phyloP scores from a whole-genome alignment of 257 asterid genomes.

The Solanum phureja region DNA sequence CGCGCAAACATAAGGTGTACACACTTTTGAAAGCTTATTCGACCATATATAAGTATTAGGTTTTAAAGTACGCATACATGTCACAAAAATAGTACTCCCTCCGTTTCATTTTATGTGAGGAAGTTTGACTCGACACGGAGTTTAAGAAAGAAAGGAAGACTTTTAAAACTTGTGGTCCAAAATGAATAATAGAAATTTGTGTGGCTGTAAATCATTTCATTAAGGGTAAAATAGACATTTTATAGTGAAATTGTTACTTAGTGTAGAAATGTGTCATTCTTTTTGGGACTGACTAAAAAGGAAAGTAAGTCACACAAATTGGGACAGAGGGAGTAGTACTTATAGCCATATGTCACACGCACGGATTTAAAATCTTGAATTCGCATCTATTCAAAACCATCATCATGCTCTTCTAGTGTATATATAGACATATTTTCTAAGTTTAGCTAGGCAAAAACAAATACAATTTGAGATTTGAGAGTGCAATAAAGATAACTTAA shows the following conservation, averaged over 20 bases:
- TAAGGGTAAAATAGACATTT: no score
- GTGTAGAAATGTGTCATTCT: no score
- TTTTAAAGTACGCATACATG: background rate
- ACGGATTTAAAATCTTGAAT: background rate
- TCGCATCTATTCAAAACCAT: background rate
- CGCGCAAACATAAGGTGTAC: background rate
- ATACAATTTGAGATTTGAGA: background rate
- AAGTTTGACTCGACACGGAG: no score
- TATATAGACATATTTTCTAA: background rate
- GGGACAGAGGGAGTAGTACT: background rate
- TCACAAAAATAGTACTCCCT: background rate
- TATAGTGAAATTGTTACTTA: no score
- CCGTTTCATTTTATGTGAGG: no score
- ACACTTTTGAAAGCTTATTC: background rate
- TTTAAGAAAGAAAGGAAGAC: no score
- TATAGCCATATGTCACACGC: background rate
- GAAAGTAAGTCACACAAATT: no score
- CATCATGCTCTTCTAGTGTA: background rate
- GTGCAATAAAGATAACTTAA: no score
- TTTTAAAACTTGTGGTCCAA: no score
- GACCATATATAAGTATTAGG: background rate
- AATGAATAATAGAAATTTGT: no score
- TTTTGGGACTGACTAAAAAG: no score
- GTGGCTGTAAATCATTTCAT: no score
- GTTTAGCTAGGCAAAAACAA: background rate